These are phyloP conservation scores for Penicillium coprophilum DNA, from an alignment of 495 filamentous ascomycete species.

Conservation along the genomic window DNA sequence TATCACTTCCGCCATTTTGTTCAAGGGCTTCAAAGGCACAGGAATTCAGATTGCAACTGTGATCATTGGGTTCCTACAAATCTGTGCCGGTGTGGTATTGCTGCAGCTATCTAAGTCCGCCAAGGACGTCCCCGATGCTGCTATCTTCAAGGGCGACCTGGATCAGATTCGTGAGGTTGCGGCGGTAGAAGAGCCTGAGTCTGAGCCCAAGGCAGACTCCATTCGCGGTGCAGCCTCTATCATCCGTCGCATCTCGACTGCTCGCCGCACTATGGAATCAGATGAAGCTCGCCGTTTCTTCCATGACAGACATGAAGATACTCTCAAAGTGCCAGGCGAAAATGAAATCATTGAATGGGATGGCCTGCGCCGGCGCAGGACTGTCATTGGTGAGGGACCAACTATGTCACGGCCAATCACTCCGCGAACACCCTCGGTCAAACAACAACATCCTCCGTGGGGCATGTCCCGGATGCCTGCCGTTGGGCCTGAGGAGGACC, in stretches of 20 bases:
- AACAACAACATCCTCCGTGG: conserved; percentile 72
- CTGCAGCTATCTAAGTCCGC: conserved; percentile 96
- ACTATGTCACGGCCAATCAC: conserved; percentile 35
- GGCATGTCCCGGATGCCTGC: conserved; percentile 86
- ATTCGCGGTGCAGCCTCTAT: conserved; percentile 92
- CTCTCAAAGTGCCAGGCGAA: conserved; percentile 70
- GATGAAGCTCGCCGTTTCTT: conserved; percentile 78
- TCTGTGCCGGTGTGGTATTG: conserved; percentile 93
- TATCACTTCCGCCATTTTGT: conserved; percentile 87
- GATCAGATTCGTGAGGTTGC: conserved; percentile 94
- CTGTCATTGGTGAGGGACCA: conserved; percentile 55
- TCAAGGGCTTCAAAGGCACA: conserved; percentile 91
- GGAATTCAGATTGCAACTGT: conserved; percentile 79
- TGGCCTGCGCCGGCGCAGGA: conserved; percentile 81
- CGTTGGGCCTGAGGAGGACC: conserved; percentile 46
- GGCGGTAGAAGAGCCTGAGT: conserved; percentile 91
- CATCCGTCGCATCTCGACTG: conserved; percentile 74
- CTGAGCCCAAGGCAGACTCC: conserved; percentile 92
- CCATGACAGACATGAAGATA: conserved; percentile 71
- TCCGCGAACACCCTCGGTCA: conserved; percentile 34
- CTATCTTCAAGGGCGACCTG: conserved; percentile 88
- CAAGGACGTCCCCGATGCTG: conserved; percentile 93
- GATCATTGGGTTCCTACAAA: conserved; percentile 89
- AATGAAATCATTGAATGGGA: conserved; percentile 88
- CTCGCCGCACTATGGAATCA: conserved; percentile 73